Evolutionary conservation across 257 asterid species (phyloP).

Genomic region (Cynanchum wilfordii): DNA sequence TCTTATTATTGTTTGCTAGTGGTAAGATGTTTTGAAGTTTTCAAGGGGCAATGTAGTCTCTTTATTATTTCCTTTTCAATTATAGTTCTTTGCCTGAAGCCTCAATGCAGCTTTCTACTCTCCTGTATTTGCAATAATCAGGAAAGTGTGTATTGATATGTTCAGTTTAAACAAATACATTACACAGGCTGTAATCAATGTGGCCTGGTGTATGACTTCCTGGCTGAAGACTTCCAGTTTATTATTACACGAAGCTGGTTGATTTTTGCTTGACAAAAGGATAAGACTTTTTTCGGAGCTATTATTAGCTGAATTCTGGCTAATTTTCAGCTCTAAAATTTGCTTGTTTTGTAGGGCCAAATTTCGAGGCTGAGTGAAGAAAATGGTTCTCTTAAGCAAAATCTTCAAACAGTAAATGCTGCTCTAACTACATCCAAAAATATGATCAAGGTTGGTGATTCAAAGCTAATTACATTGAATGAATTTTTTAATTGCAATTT

Average conservation of each 20-base stretch:
- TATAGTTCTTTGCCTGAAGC: neutral
- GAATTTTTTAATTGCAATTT: neutral
- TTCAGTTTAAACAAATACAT: neutral
- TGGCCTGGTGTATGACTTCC: neutral
- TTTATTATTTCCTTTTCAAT: neutral
- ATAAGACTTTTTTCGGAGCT: neutral
- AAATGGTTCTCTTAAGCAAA: conserved; percentile 73
- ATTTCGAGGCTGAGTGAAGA: conserved; percentile 65
- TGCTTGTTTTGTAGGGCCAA: conserved; percentile 50
- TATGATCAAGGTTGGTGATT: conserved; percentile 43
- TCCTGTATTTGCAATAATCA: neutral
- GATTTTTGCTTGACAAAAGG: neutral
- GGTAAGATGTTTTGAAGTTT: neutral
- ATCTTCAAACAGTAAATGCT: conserved; percentile 49
- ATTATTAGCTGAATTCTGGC: neutral
- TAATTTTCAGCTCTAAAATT: neutral
- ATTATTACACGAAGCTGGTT: neutral
- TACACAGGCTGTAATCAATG: too few species aligned
- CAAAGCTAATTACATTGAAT: neutral
- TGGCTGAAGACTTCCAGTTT: neutral
- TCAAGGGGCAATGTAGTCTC: neutral
- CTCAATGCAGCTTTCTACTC: neutral
- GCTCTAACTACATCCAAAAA: conserved; percentile 52
- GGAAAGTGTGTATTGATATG: neutral
- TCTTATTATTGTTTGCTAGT: neutral